Base-by-base conservation (phyloP, 2,329 filamentous ascomycete species). In the Didymella exigua region DNA sequence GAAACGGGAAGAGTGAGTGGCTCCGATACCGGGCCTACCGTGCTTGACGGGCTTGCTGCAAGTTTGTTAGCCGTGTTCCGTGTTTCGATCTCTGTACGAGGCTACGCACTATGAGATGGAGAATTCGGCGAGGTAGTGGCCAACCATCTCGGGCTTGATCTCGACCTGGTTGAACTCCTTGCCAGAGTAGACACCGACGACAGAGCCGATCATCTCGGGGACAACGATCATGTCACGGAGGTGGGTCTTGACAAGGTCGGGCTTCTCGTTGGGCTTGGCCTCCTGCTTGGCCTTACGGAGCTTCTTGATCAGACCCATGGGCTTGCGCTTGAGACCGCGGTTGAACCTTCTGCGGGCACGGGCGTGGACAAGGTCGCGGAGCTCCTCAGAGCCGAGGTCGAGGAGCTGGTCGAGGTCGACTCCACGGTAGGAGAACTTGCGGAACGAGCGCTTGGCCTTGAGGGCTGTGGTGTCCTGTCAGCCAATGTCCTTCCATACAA, bases 121-220 rank as follows among this genome's bases (percentile, higher is more conserved):
- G 88, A 99, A 99, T 84, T 99, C 95, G 77, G 86, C 95, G 70
- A 99, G 86, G 87, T 97, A 97, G 86, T 98, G 93, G 80, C 95
- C 95, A 82, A 99, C 95, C 95, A 99, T 99, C 87, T 99, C 95
- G 75, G 95, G 95, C 89, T 97, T 97, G 85, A 99, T 95, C 84
- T 99, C 95, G 75, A 99, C 93, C 87, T 97, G 93, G 89, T 99
- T 99, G 90, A 99, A 99, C 84, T 98, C 93, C 89, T 99, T 99
- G 79, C 95, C 95, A 71, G 91, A 96, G 90, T 99, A 99, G 86
- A 99, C 95, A 79, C 93, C 95, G 76, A 99, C 90, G 76, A 99
- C 93, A 82, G 86, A 90, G 76, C 95, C 95, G 79, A 99, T 99
- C 95, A 99, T 98, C 87, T 99, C 95, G 75, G 95, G 95, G 73